A percentile compares a stretch with the other conserved stretches of the same genome.
Evolutionary conservation across 805 yeast genomes (phyloP).

Genomic region (Candida quercuum): DNA sequence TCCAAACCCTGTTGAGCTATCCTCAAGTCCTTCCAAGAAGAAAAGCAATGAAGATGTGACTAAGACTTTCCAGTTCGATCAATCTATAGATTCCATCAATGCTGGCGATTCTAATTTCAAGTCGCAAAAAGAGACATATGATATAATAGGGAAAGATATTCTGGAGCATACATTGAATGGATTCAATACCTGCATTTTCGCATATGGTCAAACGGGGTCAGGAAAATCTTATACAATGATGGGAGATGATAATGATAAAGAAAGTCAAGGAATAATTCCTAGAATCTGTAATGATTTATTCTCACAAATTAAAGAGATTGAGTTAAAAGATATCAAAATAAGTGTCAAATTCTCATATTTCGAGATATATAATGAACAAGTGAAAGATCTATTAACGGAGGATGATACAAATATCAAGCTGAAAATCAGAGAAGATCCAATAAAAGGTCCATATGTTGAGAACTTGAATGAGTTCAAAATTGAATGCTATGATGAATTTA

Average conservation of each 20-base stretch:
- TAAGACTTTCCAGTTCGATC: slow-evolving; percentile 44
- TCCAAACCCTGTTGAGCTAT: slow-evolving; percentile 6
- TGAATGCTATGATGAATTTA: slow-evolving; percentile 43
- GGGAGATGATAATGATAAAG: slow-evolving; percentile 45
- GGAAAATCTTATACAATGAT: slow-evolving; percentile 86
- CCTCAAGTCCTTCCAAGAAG: slow-evolving; percentile 11
- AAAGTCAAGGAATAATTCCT: slow-evolving; percentile 63
- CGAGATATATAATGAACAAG: slow-evolving; percentile 77
- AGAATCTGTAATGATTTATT: slow-evolving; percentile 50
- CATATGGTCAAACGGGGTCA: slow-evolving; percentile 80
- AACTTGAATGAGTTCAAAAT: slow-evolving; percentile 50
- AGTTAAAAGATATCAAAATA: slow-evolving; percentile 28
- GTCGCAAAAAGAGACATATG: slow-evolving; percentile 47
- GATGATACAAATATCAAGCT: slow-evolving; percentile 6
- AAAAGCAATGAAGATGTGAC: slow-evolving; percentile 3
- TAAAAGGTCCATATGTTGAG: slow-evolving; percentile 70
- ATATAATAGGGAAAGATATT: slow-evolving; percentile 50
- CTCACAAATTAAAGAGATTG: slow-evolving; percentile 28
- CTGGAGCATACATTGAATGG: slow-evolving; percentile 64
- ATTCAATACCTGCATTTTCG: slow-evolving; percentile 67
- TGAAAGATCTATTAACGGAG: slow-evolving; percentile 50
- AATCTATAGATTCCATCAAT: slow-evolving; percentile 44
- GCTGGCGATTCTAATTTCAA: slow-evolving; percentile 29
- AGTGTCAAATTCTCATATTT: slow-evolving; percentile 54
- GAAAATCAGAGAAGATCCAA: slow-evolving; percentile 60